Evolutionary conservation across 805 yeast species (phyloP).

Genomic region (Ogataea parapolymorpha): DNA sequence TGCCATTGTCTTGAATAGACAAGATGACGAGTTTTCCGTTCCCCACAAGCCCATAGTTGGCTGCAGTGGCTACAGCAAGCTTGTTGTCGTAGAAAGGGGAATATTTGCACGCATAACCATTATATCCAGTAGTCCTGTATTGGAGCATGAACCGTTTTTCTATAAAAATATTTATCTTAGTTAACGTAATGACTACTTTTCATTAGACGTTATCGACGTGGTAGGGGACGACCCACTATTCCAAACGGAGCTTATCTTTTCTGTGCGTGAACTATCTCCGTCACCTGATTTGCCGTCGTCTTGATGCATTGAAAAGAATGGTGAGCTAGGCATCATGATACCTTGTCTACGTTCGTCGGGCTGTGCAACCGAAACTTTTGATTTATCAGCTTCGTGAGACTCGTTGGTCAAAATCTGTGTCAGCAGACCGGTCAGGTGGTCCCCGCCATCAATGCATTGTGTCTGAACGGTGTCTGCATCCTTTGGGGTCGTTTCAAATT

Average conservation of each 20-base stretch:
- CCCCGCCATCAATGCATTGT: constrained; percentile 17
- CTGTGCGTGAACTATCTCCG: constrained; percentile 23
- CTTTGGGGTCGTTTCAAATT: constrained; percentile 24
- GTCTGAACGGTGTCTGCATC: constrained; percentile 30
- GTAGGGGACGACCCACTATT: constrained; percentile 27
- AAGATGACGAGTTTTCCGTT: constrained; percentile 79
- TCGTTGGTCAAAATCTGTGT: constrained; percentile 7
- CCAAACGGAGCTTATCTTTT: constrained; percentile 25
- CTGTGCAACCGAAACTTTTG: neutral
- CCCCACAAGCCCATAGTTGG: constrained; percentile 93
- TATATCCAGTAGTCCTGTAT: constrained; percentile 72
- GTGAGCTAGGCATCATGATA: constrained; percentile 34
- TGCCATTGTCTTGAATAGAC: constrained; percentile 65
- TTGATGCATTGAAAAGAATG: constrained; percentile 24
- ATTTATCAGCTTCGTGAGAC: constrained; percentile 4
- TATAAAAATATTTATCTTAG: constrained; percentile 6
- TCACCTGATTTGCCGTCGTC: constrained; percentile 14
- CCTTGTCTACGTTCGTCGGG: constrained; percentile 12
- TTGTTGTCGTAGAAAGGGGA: constrained; percentile 91
- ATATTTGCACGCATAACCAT: constrained; percentile 84
- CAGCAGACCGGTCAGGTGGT: constrained; percentile 11
- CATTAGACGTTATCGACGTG: constrained; percentile 21
- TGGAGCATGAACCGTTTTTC: constrained; percentile 53
- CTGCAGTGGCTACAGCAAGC: constrained; percentile 84
- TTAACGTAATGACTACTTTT: constrained; percentile 9